phyloP scores from a whole-genome alignment of 2,329 filamentous ascomycete genomes.

The Ophiocordyceps australis region DNA sequence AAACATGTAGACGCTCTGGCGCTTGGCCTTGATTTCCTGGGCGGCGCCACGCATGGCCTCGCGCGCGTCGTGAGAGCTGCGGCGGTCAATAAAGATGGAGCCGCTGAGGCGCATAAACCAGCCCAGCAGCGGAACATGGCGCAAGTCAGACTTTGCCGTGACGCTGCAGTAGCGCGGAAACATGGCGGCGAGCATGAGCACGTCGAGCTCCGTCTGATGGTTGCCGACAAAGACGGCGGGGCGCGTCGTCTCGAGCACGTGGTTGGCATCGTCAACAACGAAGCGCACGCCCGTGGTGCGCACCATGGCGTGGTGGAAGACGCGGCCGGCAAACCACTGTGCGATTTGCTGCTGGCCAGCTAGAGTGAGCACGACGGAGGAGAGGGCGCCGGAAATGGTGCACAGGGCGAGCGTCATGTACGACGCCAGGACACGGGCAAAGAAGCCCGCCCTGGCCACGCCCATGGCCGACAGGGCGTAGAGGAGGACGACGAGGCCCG shows the following conservation, averaged over 20 bases:
- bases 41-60: constrained; percentile 75
- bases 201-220: constrained; percentile 91
- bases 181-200: constrained; percentile 73
- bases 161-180: constrained; percentile 88
- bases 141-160: constrained; percentile 76
- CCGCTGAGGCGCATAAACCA: constrained; percentile 88
- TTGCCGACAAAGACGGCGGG: constrained; percentile 88
- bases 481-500: constrained; percentile 32
- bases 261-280: constrained; percentile 46
- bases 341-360: constrained; percentile 56
- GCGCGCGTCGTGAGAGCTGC: constrained; percentile 65
- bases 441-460: constrained; percentile 43
- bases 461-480: constrained; percentile 44
- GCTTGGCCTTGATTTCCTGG: constrained; percentile 52
- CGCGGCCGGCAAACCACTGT: constrained; percentile 69
- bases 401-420: constrained; percentile 42
- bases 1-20: constrained; percentile 71
- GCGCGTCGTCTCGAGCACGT: constrained; percentile 44
- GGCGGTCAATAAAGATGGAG: constrained; percentile 88
- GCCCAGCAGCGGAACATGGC: constrained; percentile 66
- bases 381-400: constrained; percentile 58
- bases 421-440: constrained; percentile 46
- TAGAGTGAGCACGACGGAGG: constrained; percentile 52
- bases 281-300: constrained; percentile 63
- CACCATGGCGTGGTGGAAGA: constrained; percentile 67